Conservation (phyloP, 1,284 basidiomycete species). For the Athelia psychrophila region DNA sequence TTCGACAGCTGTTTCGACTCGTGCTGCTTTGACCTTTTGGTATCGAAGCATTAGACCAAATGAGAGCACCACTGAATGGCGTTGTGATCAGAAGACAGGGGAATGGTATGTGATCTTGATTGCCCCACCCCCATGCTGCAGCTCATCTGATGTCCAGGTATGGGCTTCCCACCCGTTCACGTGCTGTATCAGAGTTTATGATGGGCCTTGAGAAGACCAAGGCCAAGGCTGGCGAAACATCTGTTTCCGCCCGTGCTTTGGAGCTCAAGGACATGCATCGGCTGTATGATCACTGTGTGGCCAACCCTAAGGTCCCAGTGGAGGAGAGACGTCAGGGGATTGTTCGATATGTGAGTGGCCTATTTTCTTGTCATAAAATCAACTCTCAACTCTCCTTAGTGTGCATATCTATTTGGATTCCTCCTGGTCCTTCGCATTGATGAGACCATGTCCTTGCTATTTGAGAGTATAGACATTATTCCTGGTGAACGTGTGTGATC, state of each 20-base stretch:
- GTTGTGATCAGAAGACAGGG: constrained; percentile 7
- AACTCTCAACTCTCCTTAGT: constrained; percentile 5
- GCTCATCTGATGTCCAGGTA: constrained; percentile 4
- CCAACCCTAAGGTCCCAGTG: not conserved
- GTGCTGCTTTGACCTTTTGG: constrained; percentile 19
- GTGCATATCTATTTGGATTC: constrained; percentile 18
- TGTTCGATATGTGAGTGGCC: constrained; percentile 14
- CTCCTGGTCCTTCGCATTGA: constrained; percentile 16
- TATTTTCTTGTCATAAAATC: not conserved
- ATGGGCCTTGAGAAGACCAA: constrained; percentile 20
- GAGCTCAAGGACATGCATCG: constrained; percentile 15
- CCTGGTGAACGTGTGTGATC: constrained; percentile 8
- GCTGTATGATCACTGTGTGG: constrained; percentile 15
- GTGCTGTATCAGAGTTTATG: constrained; percentile 14
- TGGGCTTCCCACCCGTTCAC: constrained; percentile 13
- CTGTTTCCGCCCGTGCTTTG: constrained; percentile 16
- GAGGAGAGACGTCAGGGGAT: constrained; percentile 12
- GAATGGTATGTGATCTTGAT: constrained; percentile 11
- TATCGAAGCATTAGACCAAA: constrained; percentile 11
- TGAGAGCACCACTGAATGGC: constrained; percentile 15
- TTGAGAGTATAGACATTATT: constrained; percentile 13
- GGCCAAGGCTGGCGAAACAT: constrained; percentile 16
- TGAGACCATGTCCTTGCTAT: constrained; percentile 14
- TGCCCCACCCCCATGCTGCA: no score
- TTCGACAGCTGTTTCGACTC: constrained; percentile 19